Evolutionary conservation across 805 yeast genomes (phyloP), one percentile per base, ranked within the genome.

Genomic region (Candida oleophila): DNA sequence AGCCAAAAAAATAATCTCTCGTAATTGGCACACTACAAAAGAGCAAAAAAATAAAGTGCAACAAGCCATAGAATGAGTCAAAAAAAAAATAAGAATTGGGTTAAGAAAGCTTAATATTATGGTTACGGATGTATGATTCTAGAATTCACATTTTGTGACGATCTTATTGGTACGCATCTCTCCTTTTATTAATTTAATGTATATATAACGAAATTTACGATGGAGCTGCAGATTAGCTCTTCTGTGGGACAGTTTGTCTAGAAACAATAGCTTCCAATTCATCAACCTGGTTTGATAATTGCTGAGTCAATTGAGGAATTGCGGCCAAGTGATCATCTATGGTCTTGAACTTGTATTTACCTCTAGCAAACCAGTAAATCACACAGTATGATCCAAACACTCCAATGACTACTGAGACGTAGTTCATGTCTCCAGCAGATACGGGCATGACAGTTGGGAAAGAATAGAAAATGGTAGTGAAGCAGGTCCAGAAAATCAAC

Each of bases 401-500:
- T 1, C 55, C 65, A 48, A 77, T 67, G 16, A 80, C 86, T 7
- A 76, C 86, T 28, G 77, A 62, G 14, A 83, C 82, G 54, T 85
- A 85, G 60, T 85, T 85, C 90, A 85, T 85, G 51, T 75, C 73
- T 36, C 78, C 77, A 32, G 73, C 75, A 2, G 73, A 69, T 2
- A 76, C 89, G 2, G 90, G 91, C 77, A 80, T 71, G 9, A 67
- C 68, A 21, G 80, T 65, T 25, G 91, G 90, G 69, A 85, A 79
- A 39, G 82, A 80, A 68, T 78, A 84, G 63, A 85, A 80, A 2
- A 82, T 74, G 3, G 79, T 49, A 4, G 83, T 76, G 55, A 85
- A 85, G 0, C 74, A 41, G 0, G 87, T 73, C 87, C 89, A 85
- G 3, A 61, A 53, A 3, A 83, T 48, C 14, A 78, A 66, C 2